Evolutionary conservation across 768 basidiomycete species (phyloP), one percentile per base, ranked within the genome.

Genomic region (Macrolepiota dolichaula): DNA sequence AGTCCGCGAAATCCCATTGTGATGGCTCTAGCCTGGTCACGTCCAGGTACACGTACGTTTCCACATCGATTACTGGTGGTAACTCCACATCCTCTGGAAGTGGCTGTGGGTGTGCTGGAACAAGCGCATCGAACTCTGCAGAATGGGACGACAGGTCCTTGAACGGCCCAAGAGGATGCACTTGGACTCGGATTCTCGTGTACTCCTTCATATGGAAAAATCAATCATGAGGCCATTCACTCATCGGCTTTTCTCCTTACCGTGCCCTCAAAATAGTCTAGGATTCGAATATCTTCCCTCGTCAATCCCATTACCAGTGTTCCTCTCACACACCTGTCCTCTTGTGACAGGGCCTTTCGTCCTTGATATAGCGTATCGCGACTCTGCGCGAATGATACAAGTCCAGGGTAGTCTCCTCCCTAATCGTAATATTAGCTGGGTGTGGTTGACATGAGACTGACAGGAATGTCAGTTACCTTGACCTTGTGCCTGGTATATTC

Each of bases 231-330:
- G 25, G 13, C 54, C 17, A 51, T 9, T 15, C 36, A n/a, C 12
- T 29, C n/a, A 17, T 17, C 11, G 13, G 3, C 29, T 24, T 9
- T n/a, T 29, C 10, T 25, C 37, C 85, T 68, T 65, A 89, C 96
- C 51, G 81, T 66, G 35, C 92, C 93, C 73, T 98, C 96, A 62
- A 96, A 98, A 9, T 77, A 57, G 72, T 98, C 94, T 22, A 98
- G 74, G 2, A 81, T 70, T n/a, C 64, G 63, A 1, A 97, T 75
- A 64, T 98, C 95, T 17, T 66, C 42, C 10, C 72, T 72, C 0
- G 83, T 85, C 50, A 97, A 76, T 1, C 96, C 95, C 0, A 71
- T 73, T 2, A 97, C 92, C 37, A 96, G 68, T 3, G 88, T 89
- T 11, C 96, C 96, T 50, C 88, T 81, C 0, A 96, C 93, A 19